phyloP scores from a whole-genome alignment of 768 basidiomycete species.

The Terana coerulea region DNA sequence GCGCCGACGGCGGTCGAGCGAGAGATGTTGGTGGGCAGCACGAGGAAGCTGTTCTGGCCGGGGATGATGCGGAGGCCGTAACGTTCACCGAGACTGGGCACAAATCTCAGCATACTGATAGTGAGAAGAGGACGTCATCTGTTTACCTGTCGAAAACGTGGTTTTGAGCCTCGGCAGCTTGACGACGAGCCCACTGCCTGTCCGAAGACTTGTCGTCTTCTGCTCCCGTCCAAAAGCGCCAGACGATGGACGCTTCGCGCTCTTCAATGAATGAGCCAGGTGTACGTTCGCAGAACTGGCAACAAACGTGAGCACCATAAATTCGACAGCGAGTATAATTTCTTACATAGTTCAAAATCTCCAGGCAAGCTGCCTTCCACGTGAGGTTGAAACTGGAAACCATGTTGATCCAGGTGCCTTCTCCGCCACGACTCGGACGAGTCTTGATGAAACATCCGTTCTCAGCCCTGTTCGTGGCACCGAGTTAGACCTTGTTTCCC shows the following conservation, averaged over 20 bases:
- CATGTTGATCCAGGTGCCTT: slow-evolving; percentile 71
- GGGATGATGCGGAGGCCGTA: slow-evolving; percentile 84
- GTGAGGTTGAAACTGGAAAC: slow-evolving; percentile 72
- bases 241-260: slow-evolving; percentile 76
- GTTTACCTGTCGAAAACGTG: slow-evolving; percentile 79
- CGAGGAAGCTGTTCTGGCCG: slow-evolving; percentile 73
- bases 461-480: slow-evolving; percentile 58
- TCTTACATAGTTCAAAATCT: slow-evolving; percentile 81
- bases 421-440: slow-evolving; percentile 26
- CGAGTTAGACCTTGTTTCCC: not conserved
- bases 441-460: slow-evolving; percentile 85
- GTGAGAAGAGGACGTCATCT: too few relatives aligned
- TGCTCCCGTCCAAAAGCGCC: slow-evolving; percentile 75
- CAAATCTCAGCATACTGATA: not conserved
- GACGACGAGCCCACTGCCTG: slow-evolving; percentile 77
- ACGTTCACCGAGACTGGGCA: slow-evolving; percentile 68
- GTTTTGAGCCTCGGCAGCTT: slow-evolving; percentile 89
- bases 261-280: slow-evolving; percentile 84
- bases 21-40: slow-evolving; percentile 79
- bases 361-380: slow-evolving; percentile 79
- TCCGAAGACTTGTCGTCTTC: slow-evolving; percentile 40
- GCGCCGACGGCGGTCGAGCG: slow-evolving; percentile 80
- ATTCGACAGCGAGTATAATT: not conserved
- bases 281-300: slow-evolving; percentile 85
- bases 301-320: not conserved